Percentiles rank a stretch among this genome's conserved stretches.
Conservation (phyloP, 2,329 filamentous ascomycete species). For the Endoconidiophora laricicola region DNA sequence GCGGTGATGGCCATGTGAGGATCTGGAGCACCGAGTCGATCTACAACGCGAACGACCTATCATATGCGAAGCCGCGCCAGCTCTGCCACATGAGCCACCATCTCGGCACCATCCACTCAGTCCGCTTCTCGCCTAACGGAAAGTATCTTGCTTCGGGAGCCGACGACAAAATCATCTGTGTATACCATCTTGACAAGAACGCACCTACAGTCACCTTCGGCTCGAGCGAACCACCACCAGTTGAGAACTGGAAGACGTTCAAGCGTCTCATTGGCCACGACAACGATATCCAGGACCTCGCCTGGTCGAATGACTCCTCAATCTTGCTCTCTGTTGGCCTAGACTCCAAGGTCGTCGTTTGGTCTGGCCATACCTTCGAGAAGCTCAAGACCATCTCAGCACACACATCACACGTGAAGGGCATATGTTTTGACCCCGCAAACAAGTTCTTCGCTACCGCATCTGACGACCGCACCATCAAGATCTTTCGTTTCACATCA, state of each 20-base stretch:
- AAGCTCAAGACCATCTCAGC: slow-evolving; percentile 87
- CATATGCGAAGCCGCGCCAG: slow-evolving; percentile 68
- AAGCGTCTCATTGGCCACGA: slow-evolving; percentile 90
- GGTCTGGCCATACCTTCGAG: slow-evolving; percentile 96
- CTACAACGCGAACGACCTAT: slow-evolving; percentile 56
- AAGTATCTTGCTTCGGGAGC: slow-evolving; percentile 93
- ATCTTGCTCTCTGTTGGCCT: slow-evolving; percentile 90
- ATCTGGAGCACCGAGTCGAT: slow-evolving; percentile 97
- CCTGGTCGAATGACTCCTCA: slow-evolving; percentile 92
- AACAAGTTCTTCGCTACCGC: slow-evolving; percentile 99
- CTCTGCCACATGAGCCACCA: slow-evolving; percentile 97
- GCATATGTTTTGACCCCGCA: slow-evolving; percentile 93
- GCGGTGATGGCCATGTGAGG: slow-evolving; percentile 91
- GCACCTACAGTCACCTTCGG: slow-evolving; percentile 69
- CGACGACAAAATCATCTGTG: slow-evolving; percentile 97
- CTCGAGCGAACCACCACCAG: slow-evolving; percentile 74
- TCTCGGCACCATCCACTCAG: slow-evolving; percentile 90
- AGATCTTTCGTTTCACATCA: slow-evolving; percentile 87
- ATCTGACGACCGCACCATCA: slow-evolving; percentile 90
- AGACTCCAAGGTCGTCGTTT: slow-evolving; percentile 95
- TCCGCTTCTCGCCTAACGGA: slow-evolving; percentile 89
- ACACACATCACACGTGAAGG: slow-evolving; percentile 96
- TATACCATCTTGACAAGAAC: slow-evolving; percentile 78
- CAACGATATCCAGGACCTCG: slow-evolving; percentile 94
- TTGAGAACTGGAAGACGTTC: slow-evolving; percentile 96